A percentile compares a stretch with the other conserved stretches of the same genome.
Evolutionary conservation across 2,329 filamentous ascomycete genomes (phyloP).

Genomic region (Fusarium concolor): DNA sequence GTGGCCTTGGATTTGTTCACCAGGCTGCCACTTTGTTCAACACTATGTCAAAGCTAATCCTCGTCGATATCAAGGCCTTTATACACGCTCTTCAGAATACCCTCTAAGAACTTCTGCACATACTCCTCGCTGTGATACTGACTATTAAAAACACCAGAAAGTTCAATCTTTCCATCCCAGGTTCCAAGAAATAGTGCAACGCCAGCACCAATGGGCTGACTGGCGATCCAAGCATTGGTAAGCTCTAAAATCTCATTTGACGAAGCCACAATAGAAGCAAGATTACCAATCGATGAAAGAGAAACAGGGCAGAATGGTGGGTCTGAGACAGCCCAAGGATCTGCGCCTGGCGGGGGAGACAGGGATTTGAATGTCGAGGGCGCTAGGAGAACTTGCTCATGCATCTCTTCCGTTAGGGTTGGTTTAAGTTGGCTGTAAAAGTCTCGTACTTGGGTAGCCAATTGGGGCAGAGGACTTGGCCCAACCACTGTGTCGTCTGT

Average conservation of each 20-base stretch:
- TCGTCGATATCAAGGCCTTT: not conserved
- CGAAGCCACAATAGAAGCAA: not conserved
- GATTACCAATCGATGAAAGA: not conserved
- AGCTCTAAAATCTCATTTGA: not conserved
- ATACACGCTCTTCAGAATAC: not conserved
- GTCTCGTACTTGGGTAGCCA: not conserved
- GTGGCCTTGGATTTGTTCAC: too few species aligned
- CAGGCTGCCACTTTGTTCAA: not conserved
- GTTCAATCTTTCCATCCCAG: not conserved
- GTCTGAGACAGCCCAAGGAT: not conserved
- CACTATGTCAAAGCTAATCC: fast-evolving
- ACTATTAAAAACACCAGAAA: not conserved
- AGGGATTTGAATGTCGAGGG: not conserved
- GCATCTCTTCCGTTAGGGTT: fast-evolving
- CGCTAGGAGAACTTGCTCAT: not conserved
- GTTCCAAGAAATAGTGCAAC: not conserved
- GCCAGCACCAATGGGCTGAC: not conserved
- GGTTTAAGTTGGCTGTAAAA: not conserved
- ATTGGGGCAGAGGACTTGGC: fast-evolving
- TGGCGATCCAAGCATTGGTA: not conserved
- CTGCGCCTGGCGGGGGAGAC: not conserved
- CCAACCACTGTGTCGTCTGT: fast-evolving
- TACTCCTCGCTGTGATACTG: not conserved
- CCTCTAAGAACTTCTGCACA: not conserved
- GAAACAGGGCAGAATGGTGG: not conserved